Evolutionary conservation across 2,329 filamentous ascomycete genomes (phyloP), one percentile per base, ranked within the genome.

Genomic region (Clarireedia homoeocarpa): DNA sequence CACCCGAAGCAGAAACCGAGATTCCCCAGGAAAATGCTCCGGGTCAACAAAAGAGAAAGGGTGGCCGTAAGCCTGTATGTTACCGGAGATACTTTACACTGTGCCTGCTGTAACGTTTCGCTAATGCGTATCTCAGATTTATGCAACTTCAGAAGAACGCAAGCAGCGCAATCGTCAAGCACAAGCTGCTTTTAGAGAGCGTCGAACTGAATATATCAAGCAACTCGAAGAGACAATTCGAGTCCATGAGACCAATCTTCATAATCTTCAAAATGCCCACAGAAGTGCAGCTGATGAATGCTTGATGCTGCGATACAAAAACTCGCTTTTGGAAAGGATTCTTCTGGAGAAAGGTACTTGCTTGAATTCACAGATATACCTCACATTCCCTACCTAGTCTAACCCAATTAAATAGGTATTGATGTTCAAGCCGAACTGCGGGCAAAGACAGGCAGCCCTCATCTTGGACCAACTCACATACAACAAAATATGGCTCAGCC

Each of bases 201-300:
- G 94, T 63, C 86, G 94, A 58, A 97, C 92, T 55, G 94, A 99
- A 77, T 99, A 99, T 73, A 99, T 99, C 76, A 97, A 97, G 76
- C 94, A 99, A 73, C 82, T 99, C 26, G 94, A 99, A 75, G 90
- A 92, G 66, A 95, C 91, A 55, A 97, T 99, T 73, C 92, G 94
- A 69, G 89, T 94, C 65, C 92, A 97, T 78, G 94, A 99, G 74
- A 90, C 95, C 67, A 92, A 90, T 66, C 79, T 97, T 56, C 89
- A 95, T 66, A 95, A 85, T 67, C 79, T 99, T 58, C 94, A 97
- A 74, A 88, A 92, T 68, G 95, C 91, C 63, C 94, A 97, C 70
- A 89, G 94, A 66, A 91, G 84, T 67, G 94, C 94, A 57, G 91
- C 92, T 57, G 94, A 97, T 72, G 94, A 97, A 73, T 97, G 94